A percentile compares a stretch with the other conserved stretches of the same genome.
Evolutionary conservation across 2,329 filamentous ascomycete genomes (phyloP).

Genomic region (Trichoderma citrinoviride): DNA sequence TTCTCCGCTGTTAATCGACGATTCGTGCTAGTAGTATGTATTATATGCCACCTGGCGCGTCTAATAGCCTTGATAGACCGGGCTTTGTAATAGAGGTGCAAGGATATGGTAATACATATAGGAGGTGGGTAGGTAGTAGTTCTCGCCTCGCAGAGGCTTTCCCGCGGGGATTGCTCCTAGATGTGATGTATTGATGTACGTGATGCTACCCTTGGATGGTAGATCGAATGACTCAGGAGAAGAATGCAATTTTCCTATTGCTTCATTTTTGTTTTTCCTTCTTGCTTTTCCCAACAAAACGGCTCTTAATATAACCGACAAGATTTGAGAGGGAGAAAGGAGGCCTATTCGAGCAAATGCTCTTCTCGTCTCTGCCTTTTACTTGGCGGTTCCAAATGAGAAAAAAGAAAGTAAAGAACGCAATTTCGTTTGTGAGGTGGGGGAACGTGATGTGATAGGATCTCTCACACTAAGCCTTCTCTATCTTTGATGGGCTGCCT

Average conservation of each 20-base stretch:
- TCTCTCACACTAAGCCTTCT: background rate
- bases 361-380: background rate
- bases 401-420: background rate
- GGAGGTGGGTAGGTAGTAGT: background rate
- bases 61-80: background rate
- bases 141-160: too few relatives aligned
- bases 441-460: background rate
- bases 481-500: background rate
- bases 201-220: background rate
- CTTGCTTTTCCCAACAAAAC: background rate
- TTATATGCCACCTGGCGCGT: background rate
- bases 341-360: too few relatives aligned
- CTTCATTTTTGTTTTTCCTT: background rate
- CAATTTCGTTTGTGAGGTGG: background rate
- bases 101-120: background rate
- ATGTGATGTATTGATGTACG: background rate
- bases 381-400: background rate
- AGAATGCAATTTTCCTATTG: background rate
- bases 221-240: background rate
- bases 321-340: background rate
- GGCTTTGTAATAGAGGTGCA: too few relatives aligned
- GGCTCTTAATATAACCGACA: background rate
- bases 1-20: background rate
- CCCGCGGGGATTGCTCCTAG: background rate
- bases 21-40: too few relatives aligned